Conservation (phyloP, 2,329 filamentous ascomycete species). For the Sporothrix dimorphospora region DNA sequence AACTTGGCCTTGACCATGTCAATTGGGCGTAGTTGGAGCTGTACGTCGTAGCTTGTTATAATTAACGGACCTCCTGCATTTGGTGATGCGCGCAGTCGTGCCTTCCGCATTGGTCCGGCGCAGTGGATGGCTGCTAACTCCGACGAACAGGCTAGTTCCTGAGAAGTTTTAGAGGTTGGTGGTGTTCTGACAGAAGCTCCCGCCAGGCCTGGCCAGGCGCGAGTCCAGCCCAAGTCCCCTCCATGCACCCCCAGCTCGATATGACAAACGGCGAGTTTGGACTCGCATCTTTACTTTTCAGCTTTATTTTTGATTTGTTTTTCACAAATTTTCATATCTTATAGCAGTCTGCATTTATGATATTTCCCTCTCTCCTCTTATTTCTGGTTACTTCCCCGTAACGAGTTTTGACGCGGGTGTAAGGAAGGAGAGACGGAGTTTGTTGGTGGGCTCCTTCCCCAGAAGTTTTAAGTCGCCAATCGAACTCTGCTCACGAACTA, state of each 20-base stretch:
- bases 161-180: neutral
- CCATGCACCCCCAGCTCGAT: neutral
- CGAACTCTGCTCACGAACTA: neutral
- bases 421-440: neutral
- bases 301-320: neutral
- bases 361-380: too few relatives aligned
- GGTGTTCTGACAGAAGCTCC: neutral
- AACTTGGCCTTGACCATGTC: neutral
- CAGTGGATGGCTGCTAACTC: neutral
- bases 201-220: neutral
- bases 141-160: neutral
- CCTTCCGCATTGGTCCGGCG: slow-evolving; percentile 10
- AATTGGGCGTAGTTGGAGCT: neutral
- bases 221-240: slow-evolving; percentile 4
- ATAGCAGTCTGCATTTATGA: neutral
- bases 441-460: neutral
- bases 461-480: neutral
- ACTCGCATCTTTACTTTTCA: neutral
- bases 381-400: neutral
- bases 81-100: neutral
- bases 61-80: neutral
- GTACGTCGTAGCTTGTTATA: neutral
- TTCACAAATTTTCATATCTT: neutral
- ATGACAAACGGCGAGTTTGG: neutral
- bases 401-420: neutral